Percentiles rank a stretch among this genome's conserved stretches.
These are phyloP conservation scores for Thielaviopsis populi DNA, from an alignment of 2,329 filamentous ascomycete genomes.

Conservation along the genomic window DNA sequence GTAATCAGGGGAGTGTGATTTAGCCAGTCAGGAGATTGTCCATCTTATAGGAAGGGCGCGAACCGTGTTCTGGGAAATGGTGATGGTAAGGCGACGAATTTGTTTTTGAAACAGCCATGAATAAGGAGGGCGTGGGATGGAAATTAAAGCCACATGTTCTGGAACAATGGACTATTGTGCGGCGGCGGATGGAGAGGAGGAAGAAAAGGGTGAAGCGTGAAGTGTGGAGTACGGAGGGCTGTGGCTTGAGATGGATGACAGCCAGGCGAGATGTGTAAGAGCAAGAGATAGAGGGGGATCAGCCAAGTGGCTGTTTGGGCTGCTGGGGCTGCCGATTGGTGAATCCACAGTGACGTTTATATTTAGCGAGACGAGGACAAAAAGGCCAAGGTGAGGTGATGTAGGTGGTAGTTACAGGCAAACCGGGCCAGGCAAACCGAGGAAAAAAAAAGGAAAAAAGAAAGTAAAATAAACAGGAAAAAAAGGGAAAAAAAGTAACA, in stretches of 20 bases:
- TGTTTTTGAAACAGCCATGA: constrained; percentile 6
- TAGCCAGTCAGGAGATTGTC: not conserved
- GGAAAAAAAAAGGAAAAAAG: no score
- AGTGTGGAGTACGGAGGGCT: not conserved
- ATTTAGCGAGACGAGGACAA: not conserved
- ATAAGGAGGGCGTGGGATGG: constrained; percentile 3
- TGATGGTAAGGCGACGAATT: constrained; percentile 2
- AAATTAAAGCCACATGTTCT: constrained; percentile 5
- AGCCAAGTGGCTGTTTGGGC: not conserved
- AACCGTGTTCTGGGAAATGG: constrained; percentile 8
- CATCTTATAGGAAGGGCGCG: not conserved
- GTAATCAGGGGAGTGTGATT: not conserved
- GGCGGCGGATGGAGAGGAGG: not conserved
- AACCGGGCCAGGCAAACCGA: not conserved
- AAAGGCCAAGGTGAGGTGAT: not conserved
- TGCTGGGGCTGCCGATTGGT: not conserved
- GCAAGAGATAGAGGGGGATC: not conserved
- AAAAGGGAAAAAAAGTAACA: no score
- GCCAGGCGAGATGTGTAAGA: not conserved
- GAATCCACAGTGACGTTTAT: no score
- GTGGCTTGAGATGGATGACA: not conserved
- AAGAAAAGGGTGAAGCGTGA: constrained; percentile 1
- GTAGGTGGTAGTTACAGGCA: not conserved
- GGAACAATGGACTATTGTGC: constrained; percentile 5
- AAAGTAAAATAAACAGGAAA: no score